A percentile compares a stretch with the other conserved stretches of the same genome.
These are phyloP conservation scores for Colletotrichum eremochloae DNA, from an alignment of 2,329 filamentous ascomycete genomes.

Conservation along the genomic window DNA sequence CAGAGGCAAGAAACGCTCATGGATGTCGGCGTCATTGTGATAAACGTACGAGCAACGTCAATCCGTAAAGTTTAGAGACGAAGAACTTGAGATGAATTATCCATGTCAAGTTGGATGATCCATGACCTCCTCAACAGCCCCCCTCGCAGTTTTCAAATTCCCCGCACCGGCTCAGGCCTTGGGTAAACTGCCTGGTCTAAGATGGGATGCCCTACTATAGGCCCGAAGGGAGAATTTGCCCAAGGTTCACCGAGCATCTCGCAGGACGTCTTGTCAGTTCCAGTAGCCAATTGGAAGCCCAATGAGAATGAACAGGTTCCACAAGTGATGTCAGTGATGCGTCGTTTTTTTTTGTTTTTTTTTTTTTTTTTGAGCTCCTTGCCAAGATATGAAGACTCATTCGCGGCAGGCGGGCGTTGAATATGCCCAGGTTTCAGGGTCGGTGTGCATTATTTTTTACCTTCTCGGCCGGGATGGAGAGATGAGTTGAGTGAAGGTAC, in stretches of 20 bases:
- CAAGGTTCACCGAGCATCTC: constrained; percentile 8
- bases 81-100: neutral
- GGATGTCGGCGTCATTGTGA: neutral
- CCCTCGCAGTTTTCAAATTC: neutral
- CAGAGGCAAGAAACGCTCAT: constrained; percentile 48
- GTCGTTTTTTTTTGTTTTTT: no score
- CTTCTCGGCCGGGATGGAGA: no score
- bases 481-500: no score
- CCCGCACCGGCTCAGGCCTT: constrained; percentile 1
- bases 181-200: neutral
- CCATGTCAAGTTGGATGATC: neutral
- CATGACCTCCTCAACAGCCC: neutral
- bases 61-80: neutral
- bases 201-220: constrained; percentile 1
- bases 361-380: neutral
- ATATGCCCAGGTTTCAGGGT: neutral
- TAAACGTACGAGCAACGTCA: no score
- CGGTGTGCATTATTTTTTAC: no score
- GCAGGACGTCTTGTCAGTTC: neutral
- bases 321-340: no score
- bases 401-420: neutral
- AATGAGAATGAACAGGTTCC: neutral
- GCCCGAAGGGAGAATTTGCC: neutral
- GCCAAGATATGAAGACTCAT: neutral
- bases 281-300: neutral